phyloP scores from a whole-genome alignment of 768 basidiomycete species.

The Dictyophora rubrovolvata region DNA sequence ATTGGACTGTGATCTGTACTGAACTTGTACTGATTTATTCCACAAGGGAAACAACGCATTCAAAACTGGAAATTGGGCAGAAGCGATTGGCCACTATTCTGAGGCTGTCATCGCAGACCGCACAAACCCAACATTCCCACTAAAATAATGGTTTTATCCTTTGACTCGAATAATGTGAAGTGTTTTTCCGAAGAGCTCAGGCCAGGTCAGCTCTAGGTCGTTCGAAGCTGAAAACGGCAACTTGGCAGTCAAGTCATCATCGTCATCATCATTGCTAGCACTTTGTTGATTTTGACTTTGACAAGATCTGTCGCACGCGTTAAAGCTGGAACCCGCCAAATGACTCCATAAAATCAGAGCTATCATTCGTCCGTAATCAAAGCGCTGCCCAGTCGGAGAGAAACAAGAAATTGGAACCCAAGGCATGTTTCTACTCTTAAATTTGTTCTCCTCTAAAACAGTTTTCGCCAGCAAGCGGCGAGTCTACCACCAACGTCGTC shows the following conservation, averaged over 20 bases:
- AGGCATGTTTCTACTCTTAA: constrained; percentile 4
- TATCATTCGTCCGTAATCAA: constrained; percentile 37
- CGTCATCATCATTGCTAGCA: background rate
- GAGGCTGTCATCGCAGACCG: constrained; percentile 64
- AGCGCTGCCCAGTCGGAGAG: constrained; percentile 20
- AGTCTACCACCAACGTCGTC: constrained; percentile 14
- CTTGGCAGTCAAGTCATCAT: background rate
- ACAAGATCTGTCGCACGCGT: constrained; percentile 51
- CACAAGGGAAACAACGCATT: constrained; percentile 79
- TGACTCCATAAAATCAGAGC: constrained; percentile 51
- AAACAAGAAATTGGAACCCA: constrained; percentile 26
- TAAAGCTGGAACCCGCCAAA: constrained; percentile 59
- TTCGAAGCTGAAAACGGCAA: constrained; percentile 54
- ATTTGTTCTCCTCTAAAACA: no score
- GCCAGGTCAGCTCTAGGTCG: constrained; percentile 50
- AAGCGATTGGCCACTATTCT: constrained; percentile 81
- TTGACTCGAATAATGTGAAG: constrained; percentile 65
- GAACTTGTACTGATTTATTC: background rate
- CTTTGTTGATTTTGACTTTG: background rate
- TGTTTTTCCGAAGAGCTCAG: constrained; percentile 67
- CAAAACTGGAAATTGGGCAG: constrained; percentile 67
- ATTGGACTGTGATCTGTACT: background rate
- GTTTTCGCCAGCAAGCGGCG: background rate
- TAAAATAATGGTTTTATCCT: constrained; percentile 34
- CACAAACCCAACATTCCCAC: constrained; percentile 61